Evolutionary conservation across 148 eudicot species (phyloP), one percentile per base, ranked within the genome.

Genomic region (Vaccinium myrtillus): DNA sequence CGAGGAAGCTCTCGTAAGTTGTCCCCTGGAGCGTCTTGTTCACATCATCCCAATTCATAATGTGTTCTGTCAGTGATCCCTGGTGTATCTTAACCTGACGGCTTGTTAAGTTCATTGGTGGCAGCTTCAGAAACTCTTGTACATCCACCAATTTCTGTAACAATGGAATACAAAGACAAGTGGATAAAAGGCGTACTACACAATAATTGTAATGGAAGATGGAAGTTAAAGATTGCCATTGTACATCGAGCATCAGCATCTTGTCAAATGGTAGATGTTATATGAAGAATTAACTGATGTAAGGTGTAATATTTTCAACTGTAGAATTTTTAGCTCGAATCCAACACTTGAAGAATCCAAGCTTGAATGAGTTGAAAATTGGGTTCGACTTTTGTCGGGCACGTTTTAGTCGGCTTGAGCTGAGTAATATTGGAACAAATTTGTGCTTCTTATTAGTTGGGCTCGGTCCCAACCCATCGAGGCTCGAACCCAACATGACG

Each of bases 41-140:
- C 8, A 95, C 94, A 9, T 91, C 95, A 11, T 93, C 91, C 98
- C 98, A 95, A 87, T 97, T 97, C 84, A 82, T 88, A 70, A 97
- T 92, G 82, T 92, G 98, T 69, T 95, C 93, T 15, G 86, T 80
- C 59, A 97, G 84, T 5, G 93, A 90, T 19, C 99, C 98, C 87
- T 87, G 91, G 87, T 97, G 99, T 87, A 97, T 97, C 91, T 97
- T 97, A 21, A 97, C 98, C 80, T 97, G 98, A 12, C 91, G 90
- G 86, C 98, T 97, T 2, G 82, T 90, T 83, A 97, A 85, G 50
- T 87, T 85, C 91, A 87, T 93, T 46, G 21, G 81, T 6, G 98
- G 95, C 56, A 97, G 76, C 36, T 90, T 86, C 51, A 97, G 88
- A 86, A 97, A 97, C 85, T 92, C 89, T 87, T 89, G 96, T 56